phyloP scores from a whole-genome alignment of 2,329 filamentous ascomycete genomes.

The Monilinia vaccinii-corymbosi region DNA sequence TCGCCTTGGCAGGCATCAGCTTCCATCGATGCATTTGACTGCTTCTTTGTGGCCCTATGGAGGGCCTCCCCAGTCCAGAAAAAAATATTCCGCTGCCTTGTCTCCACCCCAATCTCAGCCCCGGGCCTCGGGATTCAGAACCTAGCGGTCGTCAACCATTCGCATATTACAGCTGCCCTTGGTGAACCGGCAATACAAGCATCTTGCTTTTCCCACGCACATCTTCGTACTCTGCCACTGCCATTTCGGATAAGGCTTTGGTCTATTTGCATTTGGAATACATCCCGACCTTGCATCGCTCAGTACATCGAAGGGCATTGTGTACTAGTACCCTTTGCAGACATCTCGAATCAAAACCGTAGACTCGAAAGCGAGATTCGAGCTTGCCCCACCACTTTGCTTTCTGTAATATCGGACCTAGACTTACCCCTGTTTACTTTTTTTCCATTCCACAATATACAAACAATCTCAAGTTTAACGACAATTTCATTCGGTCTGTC shows the following conservation, averaged over 20 bases:
- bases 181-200: conserved; percentile 12
- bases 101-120: conserved; percentile 14
- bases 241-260: conserved; percentile 20
- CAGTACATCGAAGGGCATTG: background rate
- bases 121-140: conserved; percentile 17
- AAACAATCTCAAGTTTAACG: conserved; percentile 8
- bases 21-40: conserved; percentile 7
- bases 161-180: conserved; percentile 9
- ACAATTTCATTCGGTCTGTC: conserved; percentile 15
- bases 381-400: conserved; percentile 11
- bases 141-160: conserved; percentile 17
- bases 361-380: conserved; percentile 6
- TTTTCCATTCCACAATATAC: conserved; percentile 2
- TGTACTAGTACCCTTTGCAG: conserved; percentile 8
- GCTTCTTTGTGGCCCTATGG: conserved; percentile 7
- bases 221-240: conserved; percentile 22
- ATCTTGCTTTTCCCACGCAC: conserved; percentile 13
- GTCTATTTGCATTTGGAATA: background rate
- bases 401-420: conserved; percentile 16
- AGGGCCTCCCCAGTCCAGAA: background rate
- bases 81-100: conserved; percentile 4
- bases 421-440: conserved; percentile 2
- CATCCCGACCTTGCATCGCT: background rate
- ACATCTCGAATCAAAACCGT: conserved; percentile 4
- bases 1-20: conserved; percentile 7